Base-by-base conservation (phyloP, 805 yeast species). In the Lachancea fermentati region DNA sequence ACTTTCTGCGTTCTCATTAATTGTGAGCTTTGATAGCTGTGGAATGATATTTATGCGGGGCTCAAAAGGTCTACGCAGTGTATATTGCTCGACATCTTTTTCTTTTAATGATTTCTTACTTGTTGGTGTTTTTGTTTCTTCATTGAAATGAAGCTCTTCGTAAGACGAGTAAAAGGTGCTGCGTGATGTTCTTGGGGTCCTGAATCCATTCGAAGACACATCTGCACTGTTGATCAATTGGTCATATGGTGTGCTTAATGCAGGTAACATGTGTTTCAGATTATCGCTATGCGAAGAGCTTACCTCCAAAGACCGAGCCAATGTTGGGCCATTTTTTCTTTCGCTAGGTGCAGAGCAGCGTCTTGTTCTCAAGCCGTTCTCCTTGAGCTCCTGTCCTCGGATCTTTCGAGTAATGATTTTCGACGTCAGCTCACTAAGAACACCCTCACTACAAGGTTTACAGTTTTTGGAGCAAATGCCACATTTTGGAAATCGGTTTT, bases 161-260 rank as follows among this genome's bases (percentile, higher is more conserved):
- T n/a, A 12, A 14, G 32, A n/a, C 8, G 32, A 29, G 32, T 13
- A 7, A 29, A 29, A 13, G 13, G 34, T 25, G n/a, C 14, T 22
- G 4, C 14, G 34, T n/a, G 22, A 14, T 12, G 16, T 19, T 16
- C 12, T 13, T 4, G 52, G 47, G 1, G 47, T 49, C 28, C 46
- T 49, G 34, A 57, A 58, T 4, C 65, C 65, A 42, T 53, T 45
- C 4, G 51, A 47, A 4, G 57, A 47, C 8, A 60, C 32, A 30
- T 60, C 61, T 2, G 61, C 61, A 1, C 62, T 55, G 14, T 42
- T 47, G 7, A 60, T 57, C 19, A 57, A 39, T 39, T 58, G 63
- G 13, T 56, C 60, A 35, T 32, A 37, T 2, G 65, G 65, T 2
- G 65, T 60, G 11, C 16, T 35, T 2, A 43, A 18, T 14, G 36